phyloP scores from a whole-genome alignment of 768 basidiomycete genomes.

The Termitomyces sp. region DNA sequence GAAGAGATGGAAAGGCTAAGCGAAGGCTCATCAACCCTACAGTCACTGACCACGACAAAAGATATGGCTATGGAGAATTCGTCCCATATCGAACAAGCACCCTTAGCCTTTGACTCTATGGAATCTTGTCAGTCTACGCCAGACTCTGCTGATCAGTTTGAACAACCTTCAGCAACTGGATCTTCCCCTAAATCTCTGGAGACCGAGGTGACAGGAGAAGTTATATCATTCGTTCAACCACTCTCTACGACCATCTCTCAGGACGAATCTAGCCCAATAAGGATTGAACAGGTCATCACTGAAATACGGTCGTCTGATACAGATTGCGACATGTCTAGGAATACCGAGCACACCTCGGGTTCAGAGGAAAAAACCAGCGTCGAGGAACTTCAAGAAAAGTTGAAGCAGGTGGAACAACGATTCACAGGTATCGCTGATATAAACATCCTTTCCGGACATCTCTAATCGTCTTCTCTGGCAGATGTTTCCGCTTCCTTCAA shows the following conservation, averaged over 20 bases:
- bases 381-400: slow-evolving; percentile 57
- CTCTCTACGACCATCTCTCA: neutral
- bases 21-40: neutral
- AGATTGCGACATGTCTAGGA: neutral
- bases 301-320: neutral
- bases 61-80: neutral
- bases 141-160: neutral
- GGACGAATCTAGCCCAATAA: neutral
- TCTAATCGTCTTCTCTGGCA: slow-evolving; percentile 22
- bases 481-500: slow-evolving; percentile 79
- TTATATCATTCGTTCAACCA: neutral
- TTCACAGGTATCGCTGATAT: slow-evolving; percentile 52
- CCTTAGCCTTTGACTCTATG: neutral
- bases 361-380: slow-evolving; percentile 24
- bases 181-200: neutral
- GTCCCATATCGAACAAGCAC: neutral
- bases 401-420: slow-evolving; percentile 72
- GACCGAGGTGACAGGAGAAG: neutral
- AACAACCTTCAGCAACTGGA: neutral
- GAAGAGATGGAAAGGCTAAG: neutral
- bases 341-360: neutral
- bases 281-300: neutral
- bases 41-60: neutral
- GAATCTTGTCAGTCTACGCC: neutral
- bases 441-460: neutral